Percentiles rank a stretch among this genome's conserved stretches.
These are phyloP conservation scores for Reticulascus tulasneorum DNA, from an alignment of 2,329 filamentous ascomycete genomes.

Conservation along the genomic window DNA sequence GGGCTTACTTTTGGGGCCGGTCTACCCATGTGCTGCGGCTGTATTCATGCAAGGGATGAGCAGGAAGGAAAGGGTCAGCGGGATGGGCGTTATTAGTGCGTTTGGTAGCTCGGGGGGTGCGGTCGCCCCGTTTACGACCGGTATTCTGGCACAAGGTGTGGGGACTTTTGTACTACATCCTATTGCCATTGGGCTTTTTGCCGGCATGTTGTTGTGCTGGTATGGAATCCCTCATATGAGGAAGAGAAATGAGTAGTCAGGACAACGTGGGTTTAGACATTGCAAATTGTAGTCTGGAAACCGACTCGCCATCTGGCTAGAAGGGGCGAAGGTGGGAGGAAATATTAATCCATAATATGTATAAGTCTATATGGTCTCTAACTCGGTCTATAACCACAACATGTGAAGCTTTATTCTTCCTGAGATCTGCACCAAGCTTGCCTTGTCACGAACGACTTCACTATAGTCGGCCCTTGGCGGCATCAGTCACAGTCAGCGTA, in stretches of 20 bases:
- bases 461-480: constrained; percentile 57
- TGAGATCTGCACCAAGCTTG: no score
- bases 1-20: constrained; percentile 71
- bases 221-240: constrained; percentile 49
- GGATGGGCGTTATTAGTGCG: constrained; percentile 64
- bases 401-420: no score
- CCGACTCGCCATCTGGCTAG: no score
- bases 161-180: constrained; percentile 64
- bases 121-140: constrained; percentile 62
- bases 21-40: constrained; percentile 70
- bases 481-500: constrained; percentile 65
- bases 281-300: no score
- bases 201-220: constrained; percentile 64
- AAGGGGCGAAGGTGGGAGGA: no score
- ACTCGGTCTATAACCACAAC: no score
- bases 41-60: constrained; percentile 60
- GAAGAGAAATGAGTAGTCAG: constrained; percentile 57
- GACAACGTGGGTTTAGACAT: no score
- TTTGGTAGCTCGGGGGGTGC: constrained; percentile 68
- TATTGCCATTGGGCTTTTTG: constrained; percentile 63
- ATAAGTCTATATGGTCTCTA: no score
- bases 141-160: constrained; percentile 56
- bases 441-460: no score
- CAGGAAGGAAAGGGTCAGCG: constrained; percentile 55
- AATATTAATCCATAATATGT: no score